Evolutionary conservation across 176 grass and related monocot genomes (phyloP).

Genomic region (Eragrostis nindensis): DNA sequence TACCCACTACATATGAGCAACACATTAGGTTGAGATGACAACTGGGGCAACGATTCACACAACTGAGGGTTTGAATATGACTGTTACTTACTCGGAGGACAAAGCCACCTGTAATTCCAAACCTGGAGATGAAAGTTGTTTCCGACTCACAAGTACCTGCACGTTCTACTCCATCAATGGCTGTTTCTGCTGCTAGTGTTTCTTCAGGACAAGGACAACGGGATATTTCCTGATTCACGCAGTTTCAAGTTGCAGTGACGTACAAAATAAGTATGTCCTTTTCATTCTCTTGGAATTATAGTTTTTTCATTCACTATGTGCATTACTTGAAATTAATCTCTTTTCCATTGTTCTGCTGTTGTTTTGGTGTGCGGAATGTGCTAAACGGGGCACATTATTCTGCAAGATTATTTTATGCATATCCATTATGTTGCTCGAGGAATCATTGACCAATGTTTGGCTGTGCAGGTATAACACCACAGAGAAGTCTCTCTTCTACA

Average conservation of each 20-base stretch:
- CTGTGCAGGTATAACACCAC: constrained; percentile 20
- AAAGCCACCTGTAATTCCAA: constrained; percentile 77
- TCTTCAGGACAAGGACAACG: constrained; percentile 65
- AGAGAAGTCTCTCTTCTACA: constrained; percentile 34
- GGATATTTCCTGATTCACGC: constrained; percentile 60
- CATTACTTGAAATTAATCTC: not conserved
- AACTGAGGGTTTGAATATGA: constrained; percentile 87
- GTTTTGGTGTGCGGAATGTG: not conserved
- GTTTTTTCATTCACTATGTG: not conserved
- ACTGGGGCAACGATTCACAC: constrained; percentile 97
- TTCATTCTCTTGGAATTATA: constrained; percentile 13
- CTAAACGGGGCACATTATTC: not conserved
- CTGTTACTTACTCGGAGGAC: constrained; percentile 88
- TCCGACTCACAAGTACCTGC: constrained; percentile 45
- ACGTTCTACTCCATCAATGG: constrained; percentile 39
- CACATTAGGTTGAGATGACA: constrained; percentile 87
- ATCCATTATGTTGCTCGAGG: constrained; percentile 4
- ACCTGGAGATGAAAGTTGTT: constrained; percentile 69
- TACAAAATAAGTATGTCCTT: constrained; percentile 43
- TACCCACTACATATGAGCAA: constrained; percentile 1
- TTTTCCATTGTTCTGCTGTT: constrained; percentile 15
- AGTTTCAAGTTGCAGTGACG: constrained; percentile 1
- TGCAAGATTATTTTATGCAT: constrained; percentile 7
- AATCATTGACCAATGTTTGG: constrained; percentile 33
- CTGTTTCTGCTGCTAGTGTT: constrained; percentile 33